A percentile compares a stretch with the other conserved stretches of the same genome.
phyloP scores from a whole-genome alignment of 495 filamentous ascomycete genomes.

The Neurospora sp. region DNA sequence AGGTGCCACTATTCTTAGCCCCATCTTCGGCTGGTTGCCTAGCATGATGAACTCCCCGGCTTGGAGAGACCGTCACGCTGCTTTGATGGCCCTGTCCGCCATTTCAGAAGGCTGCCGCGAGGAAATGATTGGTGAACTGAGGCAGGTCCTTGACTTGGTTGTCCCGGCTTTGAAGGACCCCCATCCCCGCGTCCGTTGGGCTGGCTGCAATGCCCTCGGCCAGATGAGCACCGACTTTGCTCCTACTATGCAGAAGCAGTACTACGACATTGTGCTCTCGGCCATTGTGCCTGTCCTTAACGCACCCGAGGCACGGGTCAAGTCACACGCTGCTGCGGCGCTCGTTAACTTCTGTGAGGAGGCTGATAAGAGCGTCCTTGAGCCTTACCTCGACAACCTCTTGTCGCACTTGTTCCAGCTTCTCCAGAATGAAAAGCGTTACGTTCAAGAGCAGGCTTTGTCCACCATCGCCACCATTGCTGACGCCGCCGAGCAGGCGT shows the following conservation, averaged over 20 bases:
- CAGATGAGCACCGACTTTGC: constrained; percentile 99
- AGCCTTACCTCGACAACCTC: constrained; percentile 87
- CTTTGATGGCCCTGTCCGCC: constrained; percentile 97
- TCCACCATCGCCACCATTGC: constrained; percentile 98
- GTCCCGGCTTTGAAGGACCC: constrained; percentile 84
- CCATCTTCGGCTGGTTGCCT: constrained; percentile 95
- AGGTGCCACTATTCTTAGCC: constrained; percentile 71
- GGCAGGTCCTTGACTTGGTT: constrained; percentile 87
- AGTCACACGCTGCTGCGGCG: constrained; percentile 92
- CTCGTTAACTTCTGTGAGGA: constrained; percentile 99
- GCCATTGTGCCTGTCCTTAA: constrained; percentile 89
- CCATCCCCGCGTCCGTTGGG: constrained; percentile 93
- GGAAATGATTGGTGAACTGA: constrained; percentile 87
- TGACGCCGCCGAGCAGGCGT: constrained; percentile 91
- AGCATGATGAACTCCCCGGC: constrained; percentile 92
- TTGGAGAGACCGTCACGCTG: constrained; percentile 94
- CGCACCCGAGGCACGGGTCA: constrained; percentile 84
- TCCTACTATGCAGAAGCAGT: constrained; percentile 95
- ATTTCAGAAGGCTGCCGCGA: constrained; percentile 97
- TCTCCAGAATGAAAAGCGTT: constrained; percentile 80
- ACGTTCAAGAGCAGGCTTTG: constrained; percentile 94
- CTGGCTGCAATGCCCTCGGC: constrained; percentile 95
- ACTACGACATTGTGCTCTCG: constrained; percentile 71
- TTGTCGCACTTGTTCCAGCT: constrained; percentile 72
- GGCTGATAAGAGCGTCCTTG: constrained; percentile 82